A percentile compares a stretch with the other conserved stretches of the same genome.
Evolutionary conservation across 495 filamentous ascomycete genomes (phyloP).

Genomic region (Tuber magnatum): DNA sequence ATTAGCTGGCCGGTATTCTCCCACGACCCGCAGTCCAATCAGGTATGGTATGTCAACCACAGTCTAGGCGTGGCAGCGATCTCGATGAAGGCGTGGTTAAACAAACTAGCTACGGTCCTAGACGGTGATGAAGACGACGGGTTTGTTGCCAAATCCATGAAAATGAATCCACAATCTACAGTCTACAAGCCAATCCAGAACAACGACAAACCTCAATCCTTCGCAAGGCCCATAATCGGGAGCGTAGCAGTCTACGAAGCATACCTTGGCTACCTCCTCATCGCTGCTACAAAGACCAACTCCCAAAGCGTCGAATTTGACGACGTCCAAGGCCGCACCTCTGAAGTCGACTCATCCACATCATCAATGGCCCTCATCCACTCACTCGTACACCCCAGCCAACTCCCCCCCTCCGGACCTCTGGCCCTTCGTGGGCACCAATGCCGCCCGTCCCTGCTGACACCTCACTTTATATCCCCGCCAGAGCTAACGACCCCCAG

Average conservation of each 20-base stretch:
- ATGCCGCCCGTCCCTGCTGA: slow-evolving; percentile 11
- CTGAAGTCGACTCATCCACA: background rate
- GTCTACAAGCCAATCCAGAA: slow-evolving; percentile 31
- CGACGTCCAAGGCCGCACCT: slow-evolving; percentile 18
- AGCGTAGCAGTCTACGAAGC: slow-evolving; percentile 37
- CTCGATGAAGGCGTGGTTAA: slow-evolving; percentile 39
- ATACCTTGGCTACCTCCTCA: slow-evolving; percentile 38
- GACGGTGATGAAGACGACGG: slow-evolving; percentile 35
- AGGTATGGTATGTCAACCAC: slow-evolving; percentile 39
- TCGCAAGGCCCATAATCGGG: slow-evolving; percentile 22
- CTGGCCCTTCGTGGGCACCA: background rate
- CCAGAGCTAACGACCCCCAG: slow-evolving; percentile 23
- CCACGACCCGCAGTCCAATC: slow-evolving; percentile 25
- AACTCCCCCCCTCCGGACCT: background rate
- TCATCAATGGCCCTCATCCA: background rate
- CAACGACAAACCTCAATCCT: slow-evolving; percentile 13
- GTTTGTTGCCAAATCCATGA: slow-evolving; percentile 21
- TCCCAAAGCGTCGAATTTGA: slow-evolving; percentile 36
- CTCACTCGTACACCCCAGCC: slow-evolving; percentile 8
- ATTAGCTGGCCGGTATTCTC: slow-evolving; percentile 38
- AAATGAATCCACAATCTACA: slow-evolving; percentile 18
- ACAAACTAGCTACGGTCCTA: slow-evolving; percentile 22
- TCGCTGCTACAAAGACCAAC: slow-evolving; percentile 25
- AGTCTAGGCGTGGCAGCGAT: slow-evolving; percentile 32
- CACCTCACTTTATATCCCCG: slow-evolving; percentile 25